phyloP scores from a whole-genome alignment of 768 basidiomycete genomes.

The Termitomyces eurrhizus region DNA sequence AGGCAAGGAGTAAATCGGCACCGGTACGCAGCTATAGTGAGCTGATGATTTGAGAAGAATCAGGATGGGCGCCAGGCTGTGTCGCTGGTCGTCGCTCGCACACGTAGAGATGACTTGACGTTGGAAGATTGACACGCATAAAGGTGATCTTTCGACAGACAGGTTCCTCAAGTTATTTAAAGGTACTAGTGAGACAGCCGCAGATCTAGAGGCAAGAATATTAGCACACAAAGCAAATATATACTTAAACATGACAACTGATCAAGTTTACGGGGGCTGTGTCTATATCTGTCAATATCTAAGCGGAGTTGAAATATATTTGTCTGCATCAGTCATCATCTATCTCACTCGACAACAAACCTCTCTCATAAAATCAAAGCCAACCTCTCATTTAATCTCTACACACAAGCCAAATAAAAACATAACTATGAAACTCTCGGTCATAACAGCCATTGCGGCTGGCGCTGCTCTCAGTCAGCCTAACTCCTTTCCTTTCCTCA shows the following conservation, averaged over 20 bases:
- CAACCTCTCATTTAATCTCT: background rate
- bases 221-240: background rate
- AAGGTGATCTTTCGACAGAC: no score
- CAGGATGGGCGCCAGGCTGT: background rate
- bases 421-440: constrained; percentile 15
- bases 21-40: background rate
- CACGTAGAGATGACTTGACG: background rate
- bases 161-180: background rate
- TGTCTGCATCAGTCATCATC: background rate
- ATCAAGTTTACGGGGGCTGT: no score
- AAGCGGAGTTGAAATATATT: background rate
- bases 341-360: background rate
- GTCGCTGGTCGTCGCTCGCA: no score
- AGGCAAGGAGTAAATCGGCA: background rate
- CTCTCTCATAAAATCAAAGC: background rate
- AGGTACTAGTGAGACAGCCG: background rate
- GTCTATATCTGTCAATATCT: background rate
- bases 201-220: background rate
- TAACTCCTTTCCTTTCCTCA: background rate
- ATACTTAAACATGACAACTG: background rate
- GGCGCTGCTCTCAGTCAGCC: constrained; percentile 32
- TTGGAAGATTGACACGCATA: background rate
- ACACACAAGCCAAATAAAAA: background rate
- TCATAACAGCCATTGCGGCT: constrained; percentile 26
- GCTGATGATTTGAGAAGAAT: background rate